These are phyloP conservation scores for Boletus vinaceobasis DNA, from an alignment of 768 basidiomycete species.

Conservation along the genomic window DNA sequence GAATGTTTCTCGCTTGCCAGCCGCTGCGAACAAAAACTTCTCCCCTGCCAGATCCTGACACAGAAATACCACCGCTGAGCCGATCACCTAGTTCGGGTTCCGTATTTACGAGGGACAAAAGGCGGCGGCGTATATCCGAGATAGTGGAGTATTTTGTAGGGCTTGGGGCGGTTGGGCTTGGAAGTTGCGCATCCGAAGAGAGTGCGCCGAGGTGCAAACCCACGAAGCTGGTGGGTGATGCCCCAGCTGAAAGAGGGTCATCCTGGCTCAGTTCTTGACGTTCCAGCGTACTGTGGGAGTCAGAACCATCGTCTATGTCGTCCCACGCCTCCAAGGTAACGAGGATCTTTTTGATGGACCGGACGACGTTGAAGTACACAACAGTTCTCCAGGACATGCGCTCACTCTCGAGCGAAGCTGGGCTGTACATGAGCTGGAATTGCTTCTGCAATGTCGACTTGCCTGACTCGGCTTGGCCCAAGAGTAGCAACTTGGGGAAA, in stretches of 20 bases:
- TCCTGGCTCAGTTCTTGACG: conserved; percentile 32
- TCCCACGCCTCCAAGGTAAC: conserved; percentile 60
- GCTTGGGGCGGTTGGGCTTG: conserved; percentile 13
- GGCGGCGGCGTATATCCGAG: conserved; percentile 53
- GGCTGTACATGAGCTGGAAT: conserved; percentile 79
- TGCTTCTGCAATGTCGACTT: conserved; percentile 78
- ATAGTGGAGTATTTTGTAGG: conserved; percentile 35
- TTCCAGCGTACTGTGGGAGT: conserved; percentile 32
- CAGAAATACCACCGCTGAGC: conserved; percentile 68
- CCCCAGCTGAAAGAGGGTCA: conserved; percentile 15
- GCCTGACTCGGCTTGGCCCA: conserved; percentile 77
- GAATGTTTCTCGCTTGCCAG: conserved; percentile 71
- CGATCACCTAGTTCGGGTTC: conserved; percentile 67
- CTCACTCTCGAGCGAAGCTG: conserved; percentile 64
- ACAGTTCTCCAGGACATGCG: conserved; percentile 70
- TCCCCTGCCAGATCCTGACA: conserved; percentile 74
- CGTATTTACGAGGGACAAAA: conserved; percentile 56
- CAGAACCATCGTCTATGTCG: conserved; percentile 53
- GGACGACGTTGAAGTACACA: conserved; percentile 74
- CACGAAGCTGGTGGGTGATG: conserved; percentile 9
- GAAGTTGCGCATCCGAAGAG: conserved; percentile 9
- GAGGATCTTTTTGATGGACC: conserved; percentile 67
- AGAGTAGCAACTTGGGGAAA: conserved; percentile 54
- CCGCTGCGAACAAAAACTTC: conserved; percentile 75
- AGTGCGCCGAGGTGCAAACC: conserved; percentile 5